phyloP scores from a whole-genome alignment of 768 basidiomycete genomes.

The Russula virescens region DNA sequence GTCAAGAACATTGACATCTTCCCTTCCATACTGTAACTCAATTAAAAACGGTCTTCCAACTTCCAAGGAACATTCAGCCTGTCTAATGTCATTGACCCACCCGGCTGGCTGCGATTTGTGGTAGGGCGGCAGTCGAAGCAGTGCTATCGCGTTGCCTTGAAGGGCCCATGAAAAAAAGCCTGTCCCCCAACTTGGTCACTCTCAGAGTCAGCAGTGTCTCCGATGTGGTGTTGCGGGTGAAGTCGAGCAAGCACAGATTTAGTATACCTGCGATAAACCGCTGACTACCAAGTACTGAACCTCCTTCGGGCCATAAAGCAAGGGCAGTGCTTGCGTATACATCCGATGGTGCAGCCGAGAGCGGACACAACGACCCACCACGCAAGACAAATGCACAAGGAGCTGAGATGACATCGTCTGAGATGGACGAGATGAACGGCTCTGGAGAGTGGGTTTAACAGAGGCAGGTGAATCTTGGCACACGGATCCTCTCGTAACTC shows the following conservation, averaged over 20 bases:
- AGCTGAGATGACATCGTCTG: constrained; percentile 40
- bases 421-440: constrained; percentile 56
- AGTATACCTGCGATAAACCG: constrained; percentile 60
- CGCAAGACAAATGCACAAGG: constrained; percentile 35
- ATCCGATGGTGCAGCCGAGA: constrained; percentile 36
- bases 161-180: neutral
- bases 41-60: neutral
- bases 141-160: neutral
- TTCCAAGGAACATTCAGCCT: neutral
- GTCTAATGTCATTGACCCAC: neutral
- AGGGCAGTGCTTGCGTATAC: constrained; percentile 45
- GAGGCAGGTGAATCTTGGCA: constrained; percentile 43
- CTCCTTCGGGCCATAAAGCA: constrained; percentile 30
- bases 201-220: neutral
- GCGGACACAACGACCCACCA: constrained; percentile 37
- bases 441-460: constrained; percentile 52
- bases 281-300: constrained; percentile 39
- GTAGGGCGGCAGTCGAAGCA: neutral
- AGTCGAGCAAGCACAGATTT: neutral
- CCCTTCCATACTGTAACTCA: too few relatives aligned
- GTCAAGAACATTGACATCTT: too few relatives aligned
- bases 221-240: neutral
- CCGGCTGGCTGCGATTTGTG: neutral
- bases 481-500: constrained; percentile 63
- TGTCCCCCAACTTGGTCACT: neutral